Evolutionary conservation across 2,329 filamentous ascomycete species (phyloP), one percentile per base, ranked within the genome.

Genomic region (Alternaria arborescens): DNA sequence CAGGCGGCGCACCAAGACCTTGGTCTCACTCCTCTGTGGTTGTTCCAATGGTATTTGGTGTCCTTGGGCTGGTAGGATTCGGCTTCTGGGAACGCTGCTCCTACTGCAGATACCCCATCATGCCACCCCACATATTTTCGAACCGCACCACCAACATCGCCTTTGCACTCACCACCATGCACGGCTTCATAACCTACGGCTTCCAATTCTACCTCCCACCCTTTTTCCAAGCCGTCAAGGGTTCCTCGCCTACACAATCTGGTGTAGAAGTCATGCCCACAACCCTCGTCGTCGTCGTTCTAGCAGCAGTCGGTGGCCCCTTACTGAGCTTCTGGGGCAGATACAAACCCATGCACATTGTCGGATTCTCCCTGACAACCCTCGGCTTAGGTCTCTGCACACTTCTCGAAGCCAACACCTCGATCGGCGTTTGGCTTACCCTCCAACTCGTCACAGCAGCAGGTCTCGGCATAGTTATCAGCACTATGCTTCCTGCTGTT

Each of bases 91-190:
- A 84, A 63, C 61, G 62, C 11, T 69, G 72, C 72, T 77, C 44
- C 24, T 70, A 55, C 38, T 73, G 69, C 65, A 58, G 58, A 6
- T 36, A 74, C 42, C 75, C 74, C 0, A 77, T 80, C 18, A 80
- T 85, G 62, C 82, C 82, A 1, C 71, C 74, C 0, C 69, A 73
- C 22, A 74, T 86, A 30, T 84, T 86, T 68, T 71, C 65, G 1
- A 83, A 81, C 65, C 75, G 79, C 4, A 83, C 82, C 66, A 69
- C 73, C 1, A 62, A 68, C 28, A 70, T 76, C 26, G 72, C 74
- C 44, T 82, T 80, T 60, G 67, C 63, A 14, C 65, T 77, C 6
- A 75, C 70, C 3, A 61, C 77, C 2, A 75, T 79, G 24, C 69
- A 73, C 26, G 69, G 69, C 18, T 71, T 75, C 51, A 55, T 76